These are phyloP conservation scores for Solanum lycopersicoides DNA, from an alignment of 257 asterid species.

Conservation along the genomic window DNA sequence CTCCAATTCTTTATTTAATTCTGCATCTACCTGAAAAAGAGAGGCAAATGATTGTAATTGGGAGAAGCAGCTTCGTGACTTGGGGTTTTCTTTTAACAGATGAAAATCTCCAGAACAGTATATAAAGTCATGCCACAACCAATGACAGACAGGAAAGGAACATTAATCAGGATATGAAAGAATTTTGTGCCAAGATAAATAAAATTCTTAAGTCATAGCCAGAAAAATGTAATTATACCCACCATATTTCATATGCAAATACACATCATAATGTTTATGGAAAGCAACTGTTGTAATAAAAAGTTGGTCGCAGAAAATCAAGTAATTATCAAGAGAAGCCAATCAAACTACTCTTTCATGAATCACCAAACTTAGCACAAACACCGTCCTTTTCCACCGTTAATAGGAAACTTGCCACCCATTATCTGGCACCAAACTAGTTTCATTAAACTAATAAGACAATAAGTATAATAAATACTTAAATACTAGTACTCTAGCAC, in stretches of 20 bases:
- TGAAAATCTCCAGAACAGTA: not conserved
- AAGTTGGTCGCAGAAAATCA: not conserved
- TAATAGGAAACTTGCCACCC: not conserved
- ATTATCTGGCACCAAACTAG: not conserved
- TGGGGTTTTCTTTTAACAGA: not conserved
- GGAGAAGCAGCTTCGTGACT: not conserved
- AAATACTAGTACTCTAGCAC: not conserved
- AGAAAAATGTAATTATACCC: not conserved
- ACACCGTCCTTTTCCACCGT: not conserved
- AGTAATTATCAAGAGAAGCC: not conserved
- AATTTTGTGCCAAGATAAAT: not conserved
- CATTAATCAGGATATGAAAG: not conserved
- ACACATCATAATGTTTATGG: not conserved
- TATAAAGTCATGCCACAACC: not conserved
- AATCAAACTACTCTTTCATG: not conserved
- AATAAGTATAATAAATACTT: not conserved
- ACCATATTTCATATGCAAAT: not conserved
- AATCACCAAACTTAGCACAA: not conserved
- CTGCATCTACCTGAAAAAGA: slow-evolving; percentile 73
- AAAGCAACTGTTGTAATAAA: not conserved
- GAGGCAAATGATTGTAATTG: not conserved
- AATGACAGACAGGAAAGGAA: not conserved
- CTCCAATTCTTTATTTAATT: slow-evolving; percentile 77
- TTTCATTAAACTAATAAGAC: not conserved
- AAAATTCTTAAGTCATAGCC: not conserved